phyloP scores from a whole-genome alignment of 2,329 filamentous ascomycete species.

The Pseudogymnoascus sp. region DNA sequence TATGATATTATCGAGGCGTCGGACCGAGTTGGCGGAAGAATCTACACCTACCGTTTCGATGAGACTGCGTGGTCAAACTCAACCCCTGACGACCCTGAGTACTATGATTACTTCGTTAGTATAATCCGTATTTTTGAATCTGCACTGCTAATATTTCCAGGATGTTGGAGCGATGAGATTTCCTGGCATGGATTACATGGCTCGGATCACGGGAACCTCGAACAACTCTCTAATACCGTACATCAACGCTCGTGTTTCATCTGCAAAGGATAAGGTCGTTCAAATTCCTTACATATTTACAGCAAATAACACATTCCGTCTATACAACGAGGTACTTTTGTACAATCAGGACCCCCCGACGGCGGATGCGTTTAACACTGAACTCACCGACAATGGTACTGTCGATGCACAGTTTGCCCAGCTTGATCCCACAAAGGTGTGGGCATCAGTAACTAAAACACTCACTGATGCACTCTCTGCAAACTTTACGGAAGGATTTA shows the following conservation, averaged over 20 bases:
- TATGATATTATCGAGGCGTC: conserved; percentile 31
- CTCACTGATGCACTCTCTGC: not conserved
- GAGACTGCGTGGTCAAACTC: conserved; percentile 9
- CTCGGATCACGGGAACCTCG: conserved; percentile 17
- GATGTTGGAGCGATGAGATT: conserved; percentile 34
- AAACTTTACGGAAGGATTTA: not conserved
- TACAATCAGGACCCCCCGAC: conserved; percentile 20
- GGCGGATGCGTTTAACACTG: conserved; percentile 5
- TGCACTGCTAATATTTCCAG: not conserved
- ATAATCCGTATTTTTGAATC: not conserved
- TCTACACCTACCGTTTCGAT: conserved; percentile 30
- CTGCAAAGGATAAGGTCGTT: not conserved
- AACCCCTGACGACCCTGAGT: conserved; percentile 24
- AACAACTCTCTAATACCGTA: conserved; percentile 10
- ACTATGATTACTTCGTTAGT: conserved; percentile 28
- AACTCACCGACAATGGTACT: not conserved
- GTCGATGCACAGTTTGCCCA: not conserved
- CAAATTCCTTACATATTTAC: conserved; percentile 12
- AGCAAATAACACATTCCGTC: conserved; percentile 4
- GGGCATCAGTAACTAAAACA: conserved; percentile 1
- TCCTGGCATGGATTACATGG: conserved; percentile 29
- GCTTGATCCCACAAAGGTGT: conserved; percentile 4
- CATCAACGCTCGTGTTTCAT: not conserved
- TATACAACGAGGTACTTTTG: conserved; percentile 16
- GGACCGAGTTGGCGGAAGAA: conserved; percentile 28